These are phyloP conservation scores for Saposhnikovia divaricata DNA, from an alignment of 129 eudicot genomes.

Conservation along the genomic window DNA sequence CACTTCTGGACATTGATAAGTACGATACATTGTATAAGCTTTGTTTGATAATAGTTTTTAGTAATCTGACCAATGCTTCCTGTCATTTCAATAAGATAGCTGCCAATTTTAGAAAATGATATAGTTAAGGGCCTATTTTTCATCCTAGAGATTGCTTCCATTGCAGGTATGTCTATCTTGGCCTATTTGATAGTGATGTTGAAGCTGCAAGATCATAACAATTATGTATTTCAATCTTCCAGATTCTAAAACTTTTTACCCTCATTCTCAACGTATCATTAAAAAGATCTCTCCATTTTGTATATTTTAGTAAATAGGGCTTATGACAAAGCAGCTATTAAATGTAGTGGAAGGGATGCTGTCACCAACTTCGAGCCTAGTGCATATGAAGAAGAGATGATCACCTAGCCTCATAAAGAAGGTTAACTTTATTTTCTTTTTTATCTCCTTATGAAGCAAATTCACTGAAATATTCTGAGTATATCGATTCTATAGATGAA, in stretches of 20 bases:
- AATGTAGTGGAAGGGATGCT: constrained; percentile 68
- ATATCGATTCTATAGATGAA: not conserved
- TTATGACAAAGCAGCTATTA: constrained; percentile 66
- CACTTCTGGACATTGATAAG: not conserved
- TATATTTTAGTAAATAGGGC: constrained; percentile 44
- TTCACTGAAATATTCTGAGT: not conserved
- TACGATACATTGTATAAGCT: not conserved
- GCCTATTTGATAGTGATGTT: constrained; percentile 71
- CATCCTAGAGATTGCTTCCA: constrained; percentile 38
- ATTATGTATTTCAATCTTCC: constrained; percentile 30
- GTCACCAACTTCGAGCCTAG: constrained; percentile 67
- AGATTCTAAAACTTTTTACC: constrained; percentile 20
- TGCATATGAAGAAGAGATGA: constrained; percentile 30
- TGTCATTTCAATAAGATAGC: constrained; percentile 2
- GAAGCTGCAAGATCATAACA: constrained; percentile 78
- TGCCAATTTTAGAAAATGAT: constrained; percentile 12
- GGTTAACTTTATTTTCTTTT: constrained; percentile 16
- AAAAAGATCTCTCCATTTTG: constrained; percentile 27
- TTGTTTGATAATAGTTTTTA: constrained; percentile 2
- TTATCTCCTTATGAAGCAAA: not conserved
- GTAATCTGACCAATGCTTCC: constrained; percentile 5
- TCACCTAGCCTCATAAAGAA: constrained; percentile 22
- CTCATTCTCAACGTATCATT: constrained; percentile 22
- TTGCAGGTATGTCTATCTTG: constrained; percentile 82
- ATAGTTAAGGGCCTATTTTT: constrained; percentile 22